These are phyloP conservation scores for Talaromyces sp. DNA, from an alignment of 2,329 filamentous ascomycete species.

Conservation along the genomic window DNA sequence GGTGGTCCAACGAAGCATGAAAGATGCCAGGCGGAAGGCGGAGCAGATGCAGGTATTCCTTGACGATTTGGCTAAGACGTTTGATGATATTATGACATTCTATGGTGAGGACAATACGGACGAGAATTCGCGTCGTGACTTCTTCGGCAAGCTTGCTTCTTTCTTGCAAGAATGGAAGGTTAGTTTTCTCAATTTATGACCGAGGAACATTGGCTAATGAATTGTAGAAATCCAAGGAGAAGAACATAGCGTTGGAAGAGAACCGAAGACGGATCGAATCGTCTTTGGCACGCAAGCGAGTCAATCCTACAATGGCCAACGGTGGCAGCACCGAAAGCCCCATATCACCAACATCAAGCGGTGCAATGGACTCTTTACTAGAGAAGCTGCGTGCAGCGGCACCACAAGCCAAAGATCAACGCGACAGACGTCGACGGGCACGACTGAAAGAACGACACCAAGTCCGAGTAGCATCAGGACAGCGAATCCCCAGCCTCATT, in stretches of 20 bases:
- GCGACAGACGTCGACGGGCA: constrained; percentile 81
- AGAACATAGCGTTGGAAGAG: constrained; percentile 83
- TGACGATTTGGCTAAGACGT: constrained; percentile 86
- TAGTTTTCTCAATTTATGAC: background rate
- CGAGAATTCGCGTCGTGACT: constrained; percentile 88
- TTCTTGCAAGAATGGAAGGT: constrained; percentile 93
- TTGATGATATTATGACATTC: constrained; percentile 93
- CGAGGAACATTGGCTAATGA: background rate
- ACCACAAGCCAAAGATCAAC: constrained; percentile 81
- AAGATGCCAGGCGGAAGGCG: constrained; percentile 90
- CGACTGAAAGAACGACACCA: constrained; percentile 88
- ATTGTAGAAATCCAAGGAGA: constrained; percentile 74
- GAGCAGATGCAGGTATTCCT: constrained; percentile 93
- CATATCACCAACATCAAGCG: constrained; percentile 68
- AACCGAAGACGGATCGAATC: constrained; percentile 79
- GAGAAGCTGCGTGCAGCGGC: constrained; percentile 93
- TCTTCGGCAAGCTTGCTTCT: constrained; percentile 87
- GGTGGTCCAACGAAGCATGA: constrained; percentile 90
- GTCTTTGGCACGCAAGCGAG: constrained; percentile 81
- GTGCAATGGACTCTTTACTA: constrained; percentile 92
- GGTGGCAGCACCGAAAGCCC: constrained; percentile 51
- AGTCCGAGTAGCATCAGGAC: constrained; percentile 82
- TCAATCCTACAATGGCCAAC: constrained; percentile 64
- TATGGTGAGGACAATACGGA: constrained; percentile 92
- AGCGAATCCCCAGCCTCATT: constrained; percentile 72